Base-by-base conservation (phyloP, 768 basidiomycete genomes). In the Kwoniella botswanensis region DNA sequence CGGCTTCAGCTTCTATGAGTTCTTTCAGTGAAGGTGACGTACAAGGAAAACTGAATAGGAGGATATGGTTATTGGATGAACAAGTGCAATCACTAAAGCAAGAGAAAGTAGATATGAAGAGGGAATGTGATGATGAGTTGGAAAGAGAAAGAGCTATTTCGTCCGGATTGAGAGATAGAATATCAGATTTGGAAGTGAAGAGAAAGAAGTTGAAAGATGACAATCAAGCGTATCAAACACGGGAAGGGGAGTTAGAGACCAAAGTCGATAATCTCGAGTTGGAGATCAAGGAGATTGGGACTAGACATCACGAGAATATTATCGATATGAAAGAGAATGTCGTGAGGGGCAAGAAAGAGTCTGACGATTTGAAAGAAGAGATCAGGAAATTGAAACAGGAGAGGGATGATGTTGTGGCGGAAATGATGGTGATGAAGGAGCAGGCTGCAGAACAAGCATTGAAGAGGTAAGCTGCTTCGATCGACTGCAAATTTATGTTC, bases 141-240 rank as follows among this genome's bases (percentile, higher is more conserved):
- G 69, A 72, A 46, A 26, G 29, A 4, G 78, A 79, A 63, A 59
- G 57, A 59, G 66, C 68, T 46, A 69, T 79, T 13, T 68, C 76
- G 5, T 57, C 61, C 1, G 74, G 74, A 9, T 69, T 79, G 70
- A 71, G 75, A 46, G 77, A 79, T 52, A 56, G 79, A 46, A 79
- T 80, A n/a, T 71, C 70, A 7, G 60, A 35, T n/a, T 35, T 82
- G 62, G 80, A 82, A 43, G 69, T 54, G 42, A 74, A 70, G 59
- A 64, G 70, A 15, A 46, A 58, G 12, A 50, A 44, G 26, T 29
- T 67, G 50, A 67, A 55, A 54, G 70, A 52, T 11, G 63, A 74
- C 43, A 56, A 50, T 26, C 42, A 52, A 11, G 60, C 46, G 12
- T 21, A 63, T 5, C 53, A 73, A 46, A 63, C 63, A 1, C 22